A percentile compares a stretch with the other conserved stretches of the same genome.
Evolutionary conservation across 495 filamentous ascomycete species (phyloP).

Genomic region (Oidiodendron maius): DNA sequence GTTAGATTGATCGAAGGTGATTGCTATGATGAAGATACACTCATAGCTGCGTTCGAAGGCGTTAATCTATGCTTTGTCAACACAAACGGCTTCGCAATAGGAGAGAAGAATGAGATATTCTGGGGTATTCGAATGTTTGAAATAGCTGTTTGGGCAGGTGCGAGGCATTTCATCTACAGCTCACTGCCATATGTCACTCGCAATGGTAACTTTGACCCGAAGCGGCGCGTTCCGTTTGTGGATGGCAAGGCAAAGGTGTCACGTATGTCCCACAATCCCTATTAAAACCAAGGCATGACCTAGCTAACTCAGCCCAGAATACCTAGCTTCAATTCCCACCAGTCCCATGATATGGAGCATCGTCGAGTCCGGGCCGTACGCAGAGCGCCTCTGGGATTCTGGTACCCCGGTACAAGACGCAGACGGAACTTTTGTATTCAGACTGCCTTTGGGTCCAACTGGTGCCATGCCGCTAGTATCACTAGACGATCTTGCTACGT

Average conservation of each 20-base stretch:
- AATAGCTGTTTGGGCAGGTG: slow-evolving; percentile 27
- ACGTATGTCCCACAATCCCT: background rate
- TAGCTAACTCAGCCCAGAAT: slow-evolving; percentile 17
- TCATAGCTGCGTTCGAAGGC: background rate
- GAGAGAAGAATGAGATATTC: slow-evolving; percentile 33
- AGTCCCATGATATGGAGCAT: slow-evolving; percentile 27
- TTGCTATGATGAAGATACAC: background rate
- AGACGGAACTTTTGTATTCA: slow-evolving; percentile 11
- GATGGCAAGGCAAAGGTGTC: slow-evolving; percentile 35
- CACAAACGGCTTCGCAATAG: slow-evolving; percentile 30
- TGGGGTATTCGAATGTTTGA: slow-evolving; percentile 37
- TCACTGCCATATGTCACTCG: slow-evolving; percentile 25
- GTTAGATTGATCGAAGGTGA: slow-evolving; percentile 28
- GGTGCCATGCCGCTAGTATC: slow-evolving; percentile 20
- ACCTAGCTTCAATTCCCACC: slow-evolving; percentile 20
- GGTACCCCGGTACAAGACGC: slow-evolving; percentile 6
- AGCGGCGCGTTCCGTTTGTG: slow-evolving; percentile 30
- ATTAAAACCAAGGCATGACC: background rate
- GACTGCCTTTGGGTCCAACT: slow-evolving; percentile 16
- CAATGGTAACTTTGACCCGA: slow-evolving; percentile 25
- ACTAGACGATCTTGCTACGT: slow-evolving; percentile 21
- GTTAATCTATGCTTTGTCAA: slow-evolving; percentile 32
- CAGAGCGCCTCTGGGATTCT: slow-evolving; percentile 10
- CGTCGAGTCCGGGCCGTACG: slow-evolving; percentile 23
- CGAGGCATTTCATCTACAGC: slow-evolving; percentile 34